These are phyloP conservation scores for Jaminaea rosea DNA, from an alignment of 1,284 basidiomycete genomes.

Conservation along the genomic window DNA sequence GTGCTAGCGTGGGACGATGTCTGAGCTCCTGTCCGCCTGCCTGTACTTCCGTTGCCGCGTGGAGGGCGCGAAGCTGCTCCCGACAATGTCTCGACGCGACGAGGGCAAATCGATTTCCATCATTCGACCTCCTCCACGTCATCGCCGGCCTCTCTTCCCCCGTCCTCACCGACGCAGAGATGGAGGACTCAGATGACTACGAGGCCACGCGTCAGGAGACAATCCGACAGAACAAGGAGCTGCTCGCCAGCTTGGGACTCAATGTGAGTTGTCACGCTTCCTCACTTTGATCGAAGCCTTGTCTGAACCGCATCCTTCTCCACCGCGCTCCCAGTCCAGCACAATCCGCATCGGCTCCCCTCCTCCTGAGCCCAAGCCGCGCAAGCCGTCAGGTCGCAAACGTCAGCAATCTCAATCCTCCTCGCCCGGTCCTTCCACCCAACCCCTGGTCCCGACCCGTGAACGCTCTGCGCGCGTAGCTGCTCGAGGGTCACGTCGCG, in stretches of 20 bases:
- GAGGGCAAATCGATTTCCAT: no score
- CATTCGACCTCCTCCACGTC: no score
- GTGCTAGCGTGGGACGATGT: no score
- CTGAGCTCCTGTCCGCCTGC: no score
- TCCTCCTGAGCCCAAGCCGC: background rate
- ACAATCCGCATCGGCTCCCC: background rate
- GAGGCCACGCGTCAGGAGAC: slow-evolving; percentile 42
- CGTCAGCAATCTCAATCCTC: background rate
- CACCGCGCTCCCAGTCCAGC: slow-evolving; percentile 1
- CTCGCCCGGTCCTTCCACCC: no score
- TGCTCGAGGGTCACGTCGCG: background rate
- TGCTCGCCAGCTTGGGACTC: slow-evolving; percentile 27
- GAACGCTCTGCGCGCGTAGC: background rate
- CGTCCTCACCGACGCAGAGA: no score
- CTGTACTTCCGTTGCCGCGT: no score
- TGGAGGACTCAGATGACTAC: slow-evolving; percentile 22
- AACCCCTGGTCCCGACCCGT: background rate
- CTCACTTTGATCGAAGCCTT: no score
- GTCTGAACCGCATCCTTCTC: no score
- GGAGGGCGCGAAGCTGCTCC: no score
- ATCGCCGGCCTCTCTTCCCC: no score
- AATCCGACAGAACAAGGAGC: slow-evolving; percentile 44
- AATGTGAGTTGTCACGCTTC: background rate
- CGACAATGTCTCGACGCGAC: no score
- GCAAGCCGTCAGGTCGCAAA: background rate